phyloP scores from a whole-genome alignment of 2,329 filamentous ascomycete genomes.

The Sclerotinia minor region DNA sequence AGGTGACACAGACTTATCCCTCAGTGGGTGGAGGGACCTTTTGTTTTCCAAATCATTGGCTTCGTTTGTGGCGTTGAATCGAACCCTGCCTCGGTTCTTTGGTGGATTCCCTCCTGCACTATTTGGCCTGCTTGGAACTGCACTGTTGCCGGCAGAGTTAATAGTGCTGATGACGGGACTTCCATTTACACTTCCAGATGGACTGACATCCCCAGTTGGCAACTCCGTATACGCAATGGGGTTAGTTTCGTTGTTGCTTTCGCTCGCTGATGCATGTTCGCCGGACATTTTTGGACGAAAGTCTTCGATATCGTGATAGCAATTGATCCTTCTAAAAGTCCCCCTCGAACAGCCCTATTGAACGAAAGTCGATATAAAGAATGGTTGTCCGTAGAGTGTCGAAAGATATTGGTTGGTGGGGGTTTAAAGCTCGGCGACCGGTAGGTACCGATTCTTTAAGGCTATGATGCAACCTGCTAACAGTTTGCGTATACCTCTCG shows the following conservation, averaged over 20 bases:
- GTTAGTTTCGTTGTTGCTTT: conserved; percentile 12
- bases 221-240: conserved; percentile 13
- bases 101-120: conserved; percentile 31
- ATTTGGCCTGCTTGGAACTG: conserved; percentile 33
- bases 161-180: background rate
- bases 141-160: conserved; percentile 24
- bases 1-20: conserved; percentile 31
- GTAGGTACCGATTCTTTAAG: conserved; percentile 17
- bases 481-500: background rate
- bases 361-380: conserved; percentile 8
- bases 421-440: conserved; percentile 4
- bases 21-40: conserved; percentile 34
- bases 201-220: background rate
- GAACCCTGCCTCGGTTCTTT: conserved; percentile 36
- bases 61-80: conserved; percentile 41
- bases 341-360: conserved; percentile 3
- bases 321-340: conserved; percentile 5
- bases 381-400: background rate
- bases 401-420: conserved; percentile 5
- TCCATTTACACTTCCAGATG: conserved; percentile 5
- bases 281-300: conserved; percentile 3
- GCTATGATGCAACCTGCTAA: conserved; percentile 19
- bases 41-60: conserved; percentile 39
- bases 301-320: background rate
- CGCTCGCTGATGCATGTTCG: conserved; percentile 12